A percentile compares a stretch with the other conserved stretches of the same genome.
These are phyloP conservation scores for Cucurbita maxima DNA, from an alignment of 306 rosid genomes.

Conservation along the genomic window DNA sequence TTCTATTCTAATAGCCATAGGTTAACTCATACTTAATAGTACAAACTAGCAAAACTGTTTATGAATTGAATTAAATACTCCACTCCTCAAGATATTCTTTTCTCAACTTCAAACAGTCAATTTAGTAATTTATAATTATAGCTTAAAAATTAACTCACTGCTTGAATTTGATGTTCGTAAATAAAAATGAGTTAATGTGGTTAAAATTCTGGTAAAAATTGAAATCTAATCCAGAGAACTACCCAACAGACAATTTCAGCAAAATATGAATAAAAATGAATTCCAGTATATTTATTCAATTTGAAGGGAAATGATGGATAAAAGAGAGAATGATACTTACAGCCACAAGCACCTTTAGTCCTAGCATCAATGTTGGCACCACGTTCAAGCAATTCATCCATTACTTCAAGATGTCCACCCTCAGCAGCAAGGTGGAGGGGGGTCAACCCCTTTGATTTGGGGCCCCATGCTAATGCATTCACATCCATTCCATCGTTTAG, in stretches of 20 bases:
- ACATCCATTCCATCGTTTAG: constrained; percentile 84
- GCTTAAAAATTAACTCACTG: not conserved
- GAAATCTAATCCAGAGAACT: not conserved
- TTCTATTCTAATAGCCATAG: not conserved
- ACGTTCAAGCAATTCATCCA: constrained; percentile 92
- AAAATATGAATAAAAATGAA: not conserved
- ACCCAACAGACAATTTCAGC: not conserved
- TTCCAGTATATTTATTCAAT: not conserved
- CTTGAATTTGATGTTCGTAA: not conserved
- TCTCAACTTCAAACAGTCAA: not conserved
- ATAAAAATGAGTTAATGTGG: not conserved
- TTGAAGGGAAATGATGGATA: not conserved
- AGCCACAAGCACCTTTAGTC: constrained; percentile 91
- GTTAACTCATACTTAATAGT: not conserved
- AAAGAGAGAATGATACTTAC: constrained; percentile 28
- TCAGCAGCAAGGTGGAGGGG: constrained; percentile 97
- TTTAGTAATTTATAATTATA: not conserved
- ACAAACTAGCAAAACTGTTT: not conserved
- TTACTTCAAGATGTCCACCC: constrained; percentile 82
- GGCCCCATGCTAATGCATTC: constrained; percentile 76
- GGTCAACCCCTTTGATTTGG: constrained; percentile 78
- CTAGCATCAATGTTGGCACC: constrained; percentile 95
- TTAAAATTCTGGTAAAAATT: not conserved
- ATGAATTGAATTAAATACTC: not conserved
- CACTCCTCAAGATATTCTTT: not conserved